Conservation (phyloP, 179 eudicot species). For the Carnegiea gigantea region DNA sequence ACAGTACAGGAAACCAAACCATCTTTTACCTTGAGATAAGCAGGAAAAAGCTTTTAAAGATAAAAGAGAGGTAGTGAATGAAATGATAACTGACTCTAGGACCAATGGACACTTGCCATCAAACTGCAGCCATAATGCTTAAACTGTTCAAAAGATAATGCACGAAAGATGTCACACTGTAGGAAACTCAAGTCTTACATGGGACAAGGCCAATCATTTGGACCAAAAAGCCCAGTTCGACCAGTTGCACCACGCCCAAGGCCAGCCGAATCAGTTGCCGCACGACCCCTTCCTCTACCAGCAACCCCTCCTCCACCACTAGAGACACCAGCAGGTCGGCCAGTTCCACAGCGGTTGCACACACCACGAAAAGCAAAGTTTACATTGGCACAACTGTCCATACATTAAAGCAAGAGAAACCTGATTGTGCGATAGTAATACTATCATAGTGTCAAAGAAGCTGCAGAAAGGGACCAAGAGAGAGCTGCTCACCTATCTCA, state of each 20-base stretch:
- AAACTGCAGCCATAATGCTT: neutral
- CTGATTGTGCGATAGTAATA: neutral
- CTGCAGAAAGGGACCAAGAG: constrained; percentile 45
- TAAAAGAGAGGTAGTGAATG: neutral
- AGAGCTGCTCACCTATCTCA: constrained; percentile 98
- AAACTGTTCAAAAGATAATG: neutral
- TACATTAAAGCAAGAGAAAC: constrained; percentile 32
- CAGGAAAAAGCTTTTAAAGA: neutral
- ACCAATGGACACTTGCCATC: neutral
- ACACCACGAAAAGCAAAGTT: constrained; percentile 98
- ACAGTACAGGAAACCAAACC: neutral
- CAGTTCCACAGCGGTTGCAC: constrained; percentile 99
- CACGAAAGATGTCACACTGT: neutral
- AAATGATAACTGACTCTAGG: neutral
- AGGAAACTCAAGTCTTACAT: constrained; percentile 57
- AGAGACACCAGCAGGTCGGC: constrained; percentile 83
- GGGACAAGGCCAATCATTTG: constrained; percentile 98
- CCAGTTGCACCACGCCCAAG: constrained; percentile 56
- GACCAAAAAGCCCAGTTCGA: constrained; percentile 90
- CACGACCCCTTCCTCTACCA: constrained; percentile 92
- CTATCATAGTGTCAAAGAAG: neutral
- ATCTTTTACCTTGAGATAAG: neutral
- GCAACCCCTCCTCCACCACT: constrained; percentile 59
- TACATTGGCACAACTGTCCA: constrained; percentile 84
- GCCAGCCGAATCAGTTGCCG: constrained; percentile 57